Evolutionary conservation across 2,329 filamentous ascomycete genomes (phyloP), one percentile per base, ranked within the genome.

Genomic region (Colletotrichum theobromicola): DNA sequence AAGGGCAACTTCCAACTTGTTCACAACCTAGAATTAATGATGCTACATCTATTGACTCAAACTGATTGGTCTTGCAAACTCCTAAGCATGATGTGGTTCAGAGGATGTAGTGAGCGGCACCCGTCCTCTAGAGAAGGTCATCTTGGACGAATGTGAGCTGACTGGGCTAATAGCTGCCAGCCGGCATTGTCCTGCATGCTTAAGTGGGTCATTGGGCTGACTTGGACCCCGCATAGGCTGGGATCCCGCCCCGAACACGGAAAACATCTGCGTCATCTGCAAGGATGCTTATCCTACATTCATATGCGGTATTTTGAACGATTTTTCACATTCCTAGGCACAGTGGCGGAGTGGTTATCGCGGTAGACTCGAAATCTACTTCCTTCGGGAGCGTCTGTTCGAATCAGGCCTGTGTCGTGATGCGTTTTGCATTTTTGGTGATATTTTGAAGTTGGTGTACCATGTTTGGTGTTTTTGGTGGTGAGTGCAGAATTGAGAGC

Each of bases 221-320:
- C 13, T 50, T 50, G 3, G n/a, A 4, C 42, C 42, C 42, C 42
- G 42, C 42, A 50, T n/a, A 50, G 42, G 42, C 10, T n/a, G 42
- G 42, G n/a, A 50, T 13, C 21, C 42, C 10, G 42, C 42, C 42
- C 42, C 42, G 42, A 50, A 50, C 6, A 13, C 42, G 42, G 42
- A 50, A 50, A 46, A 50, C n/a, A 21, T 50, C 42, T 0, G n/a
- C 42, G 42, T 0, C n/a, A 21, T 50, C 42, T 7, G 42, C 42
- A 50, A 21, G 42, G 42, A 50, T 50, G 2, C 3, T 2, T 0
- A 10, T n/a, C 5, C 0, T 13, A 50, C 42, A 21, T 13, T 13
- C 0, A 50, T 50, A 50, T 50, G 10, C n/a, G 6, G 1, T 0
- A 50, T 50, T 21, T 42, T n/a, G 6, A 0, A 1, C 3, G 5